Conservation (phyloP, 257 asterid species). For the Fraxinus quadrangulata region DNA sequence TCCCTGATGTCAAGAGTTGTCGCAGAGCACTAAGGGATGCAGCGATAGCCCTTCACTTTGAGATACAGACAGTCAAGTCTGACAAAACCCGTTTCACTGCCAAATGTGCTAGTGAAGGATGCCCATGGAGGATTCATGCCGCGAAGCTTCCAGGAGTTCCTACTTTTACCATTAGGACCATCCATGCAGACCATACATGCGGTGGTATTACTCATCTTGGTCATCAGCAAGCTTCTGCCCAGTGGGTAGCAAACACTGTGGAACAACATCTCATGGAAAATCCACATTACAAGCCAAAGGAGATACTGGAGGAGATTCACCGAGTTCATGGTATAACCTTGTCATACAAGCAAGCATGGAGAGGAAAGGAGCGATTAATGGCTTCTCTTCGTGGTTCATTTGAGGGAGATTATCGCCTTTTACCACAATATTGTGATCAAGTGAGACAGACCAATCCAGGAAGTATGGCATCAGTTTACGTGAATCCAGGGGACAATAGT, state of each 20-base stretch:
- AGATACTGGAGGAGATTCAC: slow-evolving; percentile 73
- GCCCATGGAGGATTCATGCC: slow-evolving; percentile 78
- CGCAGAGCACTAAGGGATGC: slow-evolving; percentile 68
- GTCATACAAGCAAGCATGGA: slow-evolving; percentile 80
- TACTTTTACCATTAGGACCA: slow-evolving; percentile 65
- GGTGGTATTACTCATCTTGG: slow-evolving; percentile 68
- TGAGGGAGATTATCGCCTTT: slow-evolving; percentile 68
- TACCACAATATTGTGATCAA: slow-evolving; percentile 69
- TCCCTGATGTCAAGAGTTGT: slow-evolving; percentile 65
- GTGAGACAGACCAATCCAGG: slow-evolving; percentile 66
- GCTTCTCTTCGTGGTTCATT: slow-evolving; percentile 65
- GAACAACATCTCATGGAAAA: slow-evolving; percentile 59
- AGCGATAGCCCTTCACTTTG: slow-evolving; percentile 72
- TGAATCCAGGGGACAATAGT: slow-evolving; percentile 49
- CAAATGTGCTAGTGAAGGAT: slow-evolving; percentile 67
- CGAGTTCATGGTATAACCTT: slow-evolving; percentile 65
- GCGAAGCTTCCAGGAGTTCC: slow-evolving; percentile 77
- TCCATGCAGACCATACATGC: slow-evolving; percentile 57
- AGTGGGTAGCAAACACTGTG: slow-evolving; percentile 73
- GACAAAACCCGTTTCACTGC: slow-evolving; percentile 78
- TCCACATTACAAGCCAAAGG: slow-evolving; percentile 70
- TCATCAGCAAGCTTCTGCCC: slow-evolving; percentile 78
- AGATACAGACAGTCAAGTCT: slow-evolving; percentile 73
- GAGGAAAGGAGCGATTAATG: slow-evolving; percentile 72
- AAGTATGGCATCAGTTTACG: slow-evolving; percentile 65